Evolutionary conservation across 352 stramenopile genomes (phyloP).

Genomic region (Phytopythium mirpurense): DNA sequence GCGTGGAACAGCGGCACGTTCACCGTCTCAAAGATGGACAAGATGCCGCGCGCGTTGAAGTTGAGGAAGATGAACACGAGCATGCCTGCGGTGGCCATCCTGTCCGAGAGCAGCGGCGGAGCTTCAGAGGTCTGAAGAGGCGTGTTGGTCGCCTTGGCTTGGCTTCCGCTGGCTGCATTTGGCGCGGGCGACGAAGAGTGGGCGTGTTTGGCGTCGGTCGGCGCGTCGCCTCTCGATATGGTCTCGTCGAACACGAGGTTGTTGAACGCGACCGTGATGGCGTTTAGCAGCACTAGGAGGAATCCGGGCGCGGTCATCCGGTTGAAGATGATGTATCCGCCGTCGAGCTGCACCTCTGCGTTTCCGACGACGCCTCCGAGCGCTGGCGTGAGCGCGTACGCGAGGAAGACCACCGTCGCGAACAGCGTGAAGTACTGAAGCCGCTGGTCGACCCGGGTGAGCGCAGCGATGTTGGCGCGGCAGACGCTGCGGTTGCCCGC

Average conservation of each 20-base stretch:
- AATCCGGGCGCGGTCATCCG: slow-evolving; percentile 49
- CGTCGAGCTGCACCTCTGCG: slow-evolving; percentile 28
- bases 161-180: not conserved
- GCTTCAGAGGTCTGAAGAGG: not conserved
- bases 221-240: slow-evolving; percentile 37
- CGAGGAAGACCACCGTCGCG: slow-evolving; percentile 63
- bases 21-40: slow-evolving; percentile 71
- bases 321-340: slow-evolving; percentile 49
- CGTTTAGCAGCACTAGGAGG: slow-evolving; percentile 43
- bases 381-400: slow-evolving; percentile 64
- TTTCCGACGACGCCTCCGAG: slow-evolving; percentile 44
- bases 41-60: slow-evolving; percentile 50
- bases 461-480: slow-evolving; percentile 56
- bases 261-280: slow-evolving; percentile 37
- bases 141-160: not conserved
- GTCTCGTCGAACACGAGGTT: slow-evolving; percentile 43
- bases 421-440: slow-evolving; percentile 64
- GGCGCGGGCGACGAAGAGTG: not conserved
- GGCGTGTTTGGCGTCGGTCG: not conserved
- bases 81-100: slow-evolving; percentile 30
- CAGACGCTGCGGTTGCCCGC: slow-evolving; percentile 70
- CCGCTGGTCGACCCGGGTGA: slow-evolving; percentile 52
- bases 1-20: slow-evolving; percentile 55
- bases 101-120: slow-evolving; percentile 21
- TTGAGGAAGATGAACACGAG: slow-evolving; percentile 66